Evolutionary conservation across 2,329 filamentous ascomycete species (phyloP).

Genomic region (Hirsutella rhossiliensis): DNA sequence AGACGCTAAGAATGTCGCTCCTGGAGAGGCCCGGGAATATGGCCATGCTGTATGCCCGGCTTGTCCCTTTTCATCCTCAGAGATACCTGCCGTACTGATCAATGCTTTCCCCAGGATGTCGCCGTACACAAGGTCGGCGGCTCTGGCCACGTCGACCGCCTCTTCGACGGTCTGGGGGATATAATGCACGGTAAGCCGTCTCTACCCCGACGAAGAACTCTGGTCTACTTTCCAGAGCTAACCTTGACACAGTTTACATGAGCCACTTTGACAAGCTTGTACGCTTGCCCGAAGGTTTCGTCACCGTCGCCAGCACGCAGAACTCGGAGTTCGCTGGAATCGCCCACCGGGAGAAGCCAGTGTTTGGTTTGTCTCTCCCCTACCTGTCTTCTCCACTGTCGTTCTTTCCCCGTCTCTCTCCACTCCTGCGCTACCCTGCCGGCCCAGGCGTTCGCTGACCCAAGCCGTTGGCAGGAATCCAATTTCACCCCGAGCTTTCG

Average conservation of each 20-base stretch:
- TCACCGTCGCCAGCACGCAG: constrained; percentile 58
- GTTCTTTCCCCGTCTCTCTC: no score
- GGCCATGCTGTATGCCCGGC: constrained; percentile 1
- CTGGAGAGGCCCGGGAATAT: constrained; percentile 9
- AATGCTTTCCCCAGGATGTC: constrained; percentile 2
- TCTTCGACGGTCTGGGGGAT: constrained; percentile 67
- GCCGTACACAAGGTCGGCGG: constrained; percentile 30
- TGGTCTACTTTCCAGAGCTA: constrained; percentile 6
- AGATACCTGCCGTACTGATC: not conserved
- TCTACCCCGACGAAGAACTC: not conserved
- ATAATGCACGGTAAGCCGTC: not conserved
- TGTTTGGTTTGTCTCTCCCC: constrained; percentile 30
- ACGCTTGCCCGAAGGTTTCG: constrained; percentile 60
- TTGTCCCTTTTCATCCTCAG: not conserved
- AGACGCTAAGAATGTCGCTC: constrained; percentile 8
- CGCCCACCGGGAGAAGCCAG: constrained; percentile 55
- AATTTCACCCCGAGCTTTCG: constrained; percentile 77
- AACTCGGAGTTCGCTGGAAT: constrained; percentile 76
- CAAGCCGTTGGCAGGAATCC: constrained; percentile 28
- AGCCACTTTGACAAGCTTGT: constrained; percentile 79
- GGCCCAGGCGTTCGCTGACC: no score
- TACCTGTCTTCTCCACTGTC: no score
- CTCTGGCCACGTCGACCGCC: constrained; percentile 43
- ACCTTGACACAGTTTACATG: constrained; percentile 54
- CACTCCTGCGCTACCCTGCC: no score